Evolutionary conservation across 192 early-diverging fungal species (phyloP).

Genomic region (Coemansia umbellata): DNA sequence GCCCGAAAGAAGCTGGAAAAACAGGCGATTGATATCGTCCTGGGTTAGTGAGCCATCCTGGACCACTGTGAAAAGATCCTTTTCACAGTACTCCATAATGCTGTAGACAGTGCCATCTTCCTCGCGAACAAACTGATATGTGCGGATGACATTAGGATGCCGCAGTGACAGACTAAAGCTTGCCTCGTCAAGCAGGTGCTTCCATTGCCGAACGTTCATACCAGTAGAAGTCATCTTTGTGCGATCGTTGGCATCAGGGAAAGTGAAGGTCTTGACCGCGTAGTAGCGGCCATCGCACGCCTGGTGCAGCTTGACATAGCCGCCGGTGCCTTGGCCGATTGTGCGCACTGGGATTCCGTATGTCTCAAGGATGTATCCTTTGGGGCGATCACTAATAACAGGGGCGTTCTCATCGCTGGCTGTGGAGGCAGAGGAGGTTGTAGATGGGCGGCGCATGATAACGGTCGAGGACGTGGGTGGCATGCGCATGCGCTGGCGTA

Average conservation of each 20-base stretch:
- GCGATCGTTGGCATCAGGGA: conserved; percentile 32
- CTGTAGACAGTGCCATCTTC: conserved; percentile 59
- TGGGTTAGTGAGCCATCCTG: conserved; percentile 67
- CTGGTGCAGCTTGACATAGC: conserved; percentile 51
- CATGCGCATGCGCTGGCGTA: conserved; percentile 26
- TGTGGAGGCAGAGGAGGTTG: conserved; percentile 36
- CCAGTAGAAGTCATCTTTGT: conserved; percentile 25
- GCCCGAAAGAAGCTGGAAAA: conserved; percentile 71
- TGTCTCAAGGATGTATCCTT: conserved; percentile 46
- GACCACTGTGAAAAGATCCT: conserved; percentile 81
- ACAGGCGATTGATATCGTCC: conserved; percentile 76
- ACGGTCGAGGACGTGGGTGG: conserved; percentile 44
- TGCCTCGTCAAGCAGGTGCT: conserved; percentile 51
- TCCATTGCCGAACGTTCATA: conserved; percentile 48
- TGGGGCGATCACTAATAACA: conserved; percentile 45
- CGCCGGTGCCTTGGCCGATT: conserved; percentile 53
- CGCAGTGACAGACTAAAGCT: conserved; percentile 55
- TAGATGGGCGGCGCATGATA: conserved; percentile 48
- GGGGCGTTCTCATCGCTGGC: conserved; percentile 48
- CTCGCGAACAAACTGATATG: conserved; percentile 70
- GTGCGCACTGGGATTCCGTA: conserved; percentile 46
- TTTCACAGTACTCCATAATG: conserved; percentile 89
- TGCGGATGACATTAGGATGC: conserved; percentile 74
- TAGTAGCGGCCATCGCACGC: conserved; percentile 42
- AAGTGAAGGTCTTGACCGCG: conserved; percentile 52